These are phyloP conservation scores for Sporothrix dimorphospora DNA, from an alignment of 2,329 filamentous ascomycete species.

Conservation along the genomic window DNA sequence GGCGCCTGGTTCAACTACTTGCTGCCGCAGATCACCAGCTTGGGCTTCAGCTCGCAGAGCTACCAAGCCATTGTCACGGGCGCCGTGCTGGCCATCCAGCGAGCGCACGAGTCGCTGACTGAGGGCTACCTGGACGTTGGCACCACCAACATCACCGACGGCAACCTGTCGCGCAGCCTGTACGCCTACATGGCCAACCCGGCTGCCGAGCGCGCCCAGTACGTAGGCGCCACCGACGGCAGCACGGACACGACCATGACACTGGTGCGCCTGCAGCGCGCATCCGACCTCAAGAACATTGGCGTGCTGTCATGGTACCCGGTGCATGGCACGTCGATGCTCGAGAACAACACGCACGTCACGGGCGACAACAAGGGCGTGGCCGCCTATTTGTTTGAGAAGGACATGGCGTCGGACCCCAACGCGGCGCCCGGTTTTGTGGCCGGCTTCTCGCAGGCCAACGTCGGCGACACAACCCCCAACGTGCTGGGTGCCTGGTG, in stretches of 20 bases:
- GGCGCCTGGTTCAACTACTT: constrained; percentile 95
- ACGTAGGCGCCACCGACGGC: constrained; percentile 57
- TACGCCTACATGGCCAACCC: constrained; percentile 90
- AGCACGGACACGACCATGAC: constrained; percentile 71
- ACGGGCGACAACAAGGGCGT: constrained; percentile 94
- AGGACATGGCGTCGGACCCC: constrained; percentile 57
- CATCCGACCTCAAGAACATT: constrained; percentile 73
- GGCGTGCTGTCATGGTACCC: constrained; percentile 90
- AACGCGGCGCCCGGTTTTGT: constrained; percentile 66
- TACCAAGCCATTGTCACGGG: constrained; percentile 90
- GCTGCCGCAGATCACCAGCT: constrained; percentile 84
- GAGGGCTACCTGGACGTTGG: constrained; percentile 71
- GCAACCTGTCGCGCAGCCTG: constrained; percentile 86
- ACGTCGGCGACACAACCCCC: constrained; percentile 85
- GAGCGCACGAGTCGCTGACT: constrained; percentile 73
- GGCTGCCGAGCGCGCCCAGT: constrained; percentile 69
- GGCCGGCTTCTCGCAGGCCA: constrained; percentile 88
- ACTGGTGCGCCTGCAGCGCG: constrained; percentile 74
- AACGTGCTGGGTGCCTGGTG: constrained; percentile 85
- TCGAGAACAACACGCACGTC: constrained; percentile 86
- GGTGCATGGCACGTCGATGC: constrained; percentile 88
- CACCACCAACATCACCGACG: constrained; percentile 69
- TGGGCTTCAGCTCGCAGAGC: constrained; percentile 84
- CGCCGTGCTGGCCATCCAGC: constrained; percentile 76
- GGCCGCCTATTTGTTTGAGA: constrained; percentile 80